Conservation (phyloP, 2,329 filamentous ascomycete genomes). For the Mollisia scopiformis region DNA sequence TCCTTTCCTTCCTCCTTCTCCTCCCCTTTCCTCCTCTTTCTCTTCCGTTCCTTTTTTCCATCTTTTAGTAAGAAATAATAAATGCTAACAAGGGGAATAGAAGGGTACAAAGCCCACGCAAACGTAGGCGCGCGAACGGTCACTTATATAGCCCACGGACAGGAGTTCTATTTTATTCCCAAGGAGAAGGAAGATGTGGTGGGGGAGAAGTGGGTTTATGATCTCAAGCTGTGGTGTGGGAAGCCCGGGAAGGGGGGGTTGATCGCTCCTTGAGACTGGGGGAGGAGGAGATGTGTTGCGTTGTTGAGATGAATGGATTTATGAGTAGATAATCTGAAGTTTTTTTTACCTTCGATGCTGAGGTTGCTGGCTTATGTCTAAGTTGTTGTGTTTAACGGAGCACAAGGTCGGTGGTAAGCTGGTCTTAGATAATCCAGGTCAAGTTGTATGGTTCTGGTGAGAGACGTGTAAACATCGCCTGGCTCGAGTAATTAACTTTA, state of each 20-base stretch:
- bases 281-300: too few relatives aligned
- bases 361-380: too few relatives aligned
- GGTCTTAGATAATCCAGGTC: too few relatives aligned
- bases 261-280: not conserved
- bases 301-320: too few relatives aligned
- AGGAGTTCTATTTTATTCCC: conserved; percentile 16
- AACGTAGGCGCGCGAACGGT: conserved; percentile 21
- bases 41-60: not conserved
- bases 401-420: too few relatives aligned
- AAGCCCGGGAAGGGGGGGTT: conserved; percentile 9
- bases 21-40: not conserved
- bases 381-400: too few relatives aligned
- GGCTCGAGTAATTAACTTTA: too few relatives aligned
- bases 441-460: too few relatives aligned
- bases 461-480: too few relatives aligned
- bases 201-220: conserved; percentile 19
- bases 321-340: too few relatives aligned
- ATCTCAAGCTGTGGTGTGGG: conserved; percentile 20
- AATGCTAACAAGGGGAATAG: conserved; percentile 8
- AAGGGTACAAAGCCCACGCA: conserved; percentile 15
- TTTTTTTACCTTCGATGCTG: too few relatives aligned
- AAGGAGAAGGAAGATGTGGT: conserved; percentile 21
- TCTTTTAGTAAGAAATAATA: not conserved
- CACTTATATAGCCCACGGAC: conserved; percentile 19
- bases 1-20: not conserved